Percentiles rank a stretch among this genome's conserved stretches.
Evolutionary conservation across 805 yeast species (phyloP).

Genomic region (Spathaspora passalidarum): DNA sequence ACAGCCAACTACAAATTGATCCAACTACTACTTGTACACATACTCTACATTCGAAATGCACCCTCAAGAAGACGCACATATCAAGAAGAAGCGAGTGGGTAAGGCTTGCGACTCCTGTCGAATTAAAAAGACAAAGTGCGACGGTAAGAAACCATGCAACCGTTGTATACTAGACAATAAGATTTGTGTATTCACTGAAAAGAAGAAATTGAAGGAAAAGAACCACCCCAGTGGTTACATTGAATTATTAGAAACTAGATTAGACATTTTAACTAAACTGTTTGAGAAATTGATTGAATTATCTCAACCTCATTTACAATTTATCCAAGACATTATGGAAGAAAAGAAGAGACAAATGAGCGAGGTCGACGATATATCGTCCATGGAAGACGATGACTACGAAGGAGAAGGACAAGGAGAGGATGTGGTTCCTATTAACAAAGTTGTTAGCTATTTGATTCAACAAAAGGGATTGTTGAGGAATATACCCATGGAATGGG

Average conservation of each 20-base stretch:
- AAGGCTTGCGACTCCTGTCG: conserved; percentile 66
- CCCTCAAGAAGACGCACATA: conserved; percentile 10
- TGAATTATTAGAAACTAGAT: conserved; percentile 57
- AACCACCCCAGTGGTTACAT: conserved; percentile 59
- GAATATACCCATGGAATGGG: conserved; percentile 44
- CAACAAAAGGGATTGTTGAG: conserved; percentile 37
- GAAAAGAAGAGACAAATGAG: not conserved
- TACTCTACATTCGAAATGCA: not conserved
- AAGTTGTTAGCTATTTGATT: conserved; percentile 43
- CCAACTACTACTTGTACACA: not conserved
- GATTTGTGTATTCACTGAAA: conserved; percentile 57
- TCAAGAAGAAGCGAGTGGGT: conserved; percentile 54
- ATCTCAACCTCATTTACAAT: conserved; percentile 27
- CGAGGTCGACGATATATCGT: not conserved
- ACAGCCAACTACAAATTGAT: no score
- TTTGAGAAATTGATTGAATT: conserved; percentile 40
- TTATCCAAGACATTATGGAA: conserved; percentile 19
- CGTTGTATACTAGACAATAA: conserved; percentile 55
- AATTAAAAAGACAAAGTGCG: conserved; percentile 61
- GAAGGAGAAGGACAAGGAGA: conserved; percentile 6
- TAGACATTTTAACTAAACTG: conserved; percentile 50
- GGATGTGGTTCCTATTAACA: conserved; percentile 41
- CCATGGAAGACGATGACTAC: not conserved
- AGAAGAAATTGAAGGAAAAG: conserved; percentile 52
- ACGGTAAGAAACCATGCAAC: conserved; percentile 59